Evolutionary conservation across 768 basidiomycete species (phyloP), one percentile per base, ranked within the genome.

Genomic region (Podaxis sp.): DNA sequence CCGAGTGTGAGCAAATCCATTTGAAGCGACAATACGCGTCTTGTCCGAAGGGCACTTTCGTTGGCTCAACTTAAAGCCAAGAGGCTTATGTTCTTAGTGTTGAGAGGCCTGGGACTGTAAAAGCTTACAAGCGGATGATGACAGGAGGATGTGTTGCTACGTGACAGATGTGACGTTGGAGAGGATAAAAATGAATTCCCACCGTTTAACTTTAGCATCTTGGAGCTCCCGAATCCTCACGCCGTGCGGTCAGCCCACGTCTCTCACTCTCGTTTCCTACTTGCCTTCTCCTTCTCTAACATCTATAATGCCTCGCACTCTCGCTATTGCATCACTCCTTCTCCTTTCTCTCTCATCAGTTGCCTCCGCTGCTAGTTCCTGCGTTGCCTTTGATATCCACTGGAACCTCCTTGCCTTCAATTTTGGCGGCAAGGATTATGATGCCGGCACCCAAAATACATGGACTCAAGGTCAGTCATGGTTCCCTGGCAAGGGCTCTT

Each of bases 391-490:
- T 70, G 94, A 96, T 70, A 69, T 79, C 47, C 77, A 75, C 67
- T 94, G 89, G 86, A 93, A 96, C 73, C 82, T 98, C 57, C 85
- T 93, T 57, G 91, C 89, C 22, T 93, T 98, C 71, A 92, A 91
- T 59, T 84, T 93, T 64, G 84, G 88, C 60, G 88, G 86, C 63
- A 89, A 91, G 69, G 95, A 97, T 74, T 95, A 90, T 78, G 86
- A 84, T 67, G 87, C 91, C 55, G 92, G 94, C 12, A 76, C 84
- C 3, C 85, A 87, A 68, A 79, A 82, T 67, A 79, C 82, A 4
- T 97, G 93, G 93, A 71, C 77, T 17, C 79, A 74, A 65, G 78
- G 81, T 78, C 77, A 79, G 83, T 66, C 11, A 2, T 25, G 12
- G 24, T 11, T 50, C 5, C 9, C 49, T 24, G 24, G 25, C 49